Percentiles rank a stretch among this genome's conserved stretches.
These are phyloP conservation scores for Aspergillus coremiiformis DNA, from an alignment of 495 filamentous ascomycete species.

Conservation along the genomic window DNA sequence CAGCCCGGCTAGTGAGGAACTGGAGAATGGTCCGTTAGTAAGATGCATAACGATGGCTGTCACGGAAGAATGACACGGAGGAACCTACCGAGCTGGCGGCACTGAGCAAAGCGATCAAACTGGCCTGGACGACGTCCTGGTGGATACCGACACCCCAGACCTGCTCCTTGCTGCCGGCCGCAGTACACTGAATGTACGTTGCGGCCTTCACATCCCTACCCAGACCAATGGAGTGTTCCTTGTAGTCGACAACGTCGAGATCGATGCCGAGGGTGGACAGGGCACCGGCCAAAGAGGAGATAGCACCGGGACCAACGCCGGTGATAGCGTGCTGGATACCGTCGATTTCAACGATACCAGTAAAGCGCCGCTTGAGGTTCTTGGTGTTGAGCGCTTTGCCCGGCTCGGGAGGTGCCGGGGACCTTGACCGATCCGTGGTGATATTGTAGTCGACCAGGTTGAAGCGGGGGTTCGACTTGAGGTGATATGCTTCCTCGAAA, in stretches of 20 bases:
- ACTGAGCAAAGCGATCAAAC: conserved; percentile 78
- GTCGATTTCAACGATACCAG: conserved; percentile 82
- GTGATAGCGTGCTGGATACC: conserved; percentile 68
- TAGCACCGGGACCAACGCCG: conserved; percentile 81
- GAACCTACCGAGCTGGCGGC: conserved; percentile 80
- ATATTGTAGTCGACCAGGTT: conserved; percentile 88
- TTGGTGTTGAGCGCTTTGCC: conserved; percentile 66
- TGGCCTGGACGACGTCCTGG: conserved; percentile 88
- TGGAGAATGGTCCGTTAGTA: conserved; percentile 15
- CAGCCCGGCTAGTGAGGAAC: conserved; percentile 42
- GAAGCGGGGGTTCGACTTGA: conserved; percentile 75
- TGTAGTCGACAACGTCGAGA: conserved; percentile 89
- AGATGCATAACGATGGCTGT: neutral
- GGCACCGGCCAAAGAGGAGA: conserved; percentile 81
- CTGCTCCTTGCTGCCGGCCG: conserved; percentile 53
- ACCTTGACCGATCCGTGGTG: conserved; percentile 71
- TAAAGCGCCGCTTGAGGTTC: conserved; percentile 75
- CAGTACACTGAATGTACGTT: conserved; percentile 86
- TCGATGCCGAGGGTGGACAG: conserved; percentile 76
- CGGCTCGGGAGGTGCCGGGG: conserved; percentile 60
- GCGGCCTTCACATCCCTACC: conserved; percentile 81
- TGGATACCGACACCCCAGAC: conserved; percentile 97
- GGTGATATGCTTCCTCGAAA: conserved; percentile 83
- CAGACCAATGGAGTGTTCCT: conserved; percentile 85
- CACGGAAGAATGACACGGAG: neutral